phyloP scores from a whole-genome alignment of 1,139 yeast species.

The Diutina neorugosa region DNA sequence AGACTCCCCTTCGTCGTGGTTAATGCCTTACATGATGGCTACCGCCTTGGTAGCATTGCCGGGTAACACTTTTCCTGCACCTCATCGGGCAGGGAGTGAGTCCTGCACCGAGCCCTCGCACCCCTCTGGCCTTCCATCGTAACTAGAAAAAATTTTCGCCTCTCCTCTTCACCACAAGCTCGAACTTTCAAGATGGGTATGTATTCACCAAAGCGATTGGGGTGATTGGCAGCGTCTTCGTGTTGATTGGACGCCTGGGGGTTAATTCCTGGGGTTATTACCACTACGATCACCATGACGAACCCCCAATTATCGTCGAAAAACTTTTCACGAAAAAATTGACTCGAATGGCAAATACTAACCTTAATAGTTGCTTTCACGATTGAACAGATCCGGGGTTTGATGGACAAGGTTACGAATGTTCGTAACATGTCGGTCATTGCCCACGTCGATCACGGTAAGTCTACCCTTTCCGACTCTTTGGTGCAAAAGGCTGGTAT shows the following conservation, averaged over 20 bases:
- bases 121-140: neutral
- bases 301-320: no score
- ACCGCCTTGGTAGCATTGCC: neutral
- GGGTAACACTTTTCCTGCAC: constrained; percentile 4
- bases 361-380: constrained; percentile 47
- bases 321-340: constrained; percentile 44
- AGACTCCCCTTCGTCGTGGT: no score
- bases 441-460: constrained; percentile 99
- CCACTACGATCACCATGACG: neutral
- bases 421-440: constrained; percentile 99
- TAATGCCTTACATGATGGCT: neutral
- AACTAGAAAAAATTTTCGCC: constrained; percentile 1
- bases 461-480: constrained; percentile 97
- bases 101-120: constrained; percentile 1
- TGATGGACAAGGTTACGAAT: constrained; percentile 99
- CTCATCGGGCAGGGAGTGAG: neutral
- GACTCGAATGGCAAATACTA: constrained; percentile 43
- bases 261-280: neutral
- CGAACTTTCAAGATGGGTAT: constrained; percentile 4
- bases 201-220: neutral
- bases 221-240: neutral
- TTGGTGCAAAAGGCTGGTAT: constrained; percentile 99
- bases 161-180: neutral
- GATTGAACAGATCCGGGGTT: constrained; percentile 91
- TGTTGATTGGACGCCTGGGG: neutral